Evolutionary conservation across 495 filamentous ascomycete genomes (phyloP).

Genomic region (Eremomyces bilateralis): DNA sequence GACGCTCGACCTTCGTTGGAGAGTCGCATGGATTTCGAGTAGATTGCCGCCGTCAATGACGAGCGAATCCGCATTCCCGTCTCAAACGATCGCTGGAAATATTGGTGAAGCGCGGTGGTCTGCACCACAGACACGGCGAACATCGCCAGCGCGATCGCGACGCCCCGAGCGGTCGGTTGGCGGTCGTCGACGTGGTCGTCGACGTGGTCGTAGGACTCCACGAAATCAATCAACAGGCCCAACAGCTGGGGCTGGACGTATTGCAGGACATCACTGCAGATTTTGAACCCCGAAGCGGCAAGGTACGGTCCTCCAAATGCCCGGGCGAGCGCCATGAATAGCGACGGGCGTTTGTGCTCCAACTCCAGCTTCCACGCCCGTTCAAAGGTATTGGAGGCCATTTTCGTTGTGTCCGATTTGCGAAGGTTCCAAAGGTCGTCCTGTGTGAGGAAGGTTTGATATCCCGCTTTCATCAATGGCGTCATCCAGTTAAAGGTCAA

Average conservation of each 20-base stretch:
- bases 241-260: conserved; percentile 88
- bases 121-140: conserved; percentile 70
- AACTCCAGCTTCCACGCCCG: conserved; percentile 60
- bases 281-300: conserved; percentile 62
- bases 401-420: conserved; percentile 51
- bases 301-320: conserved; percentile 72
- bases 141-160: conserved; percentile 80
- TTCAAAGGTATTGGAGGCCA: conserved; percentile 43
- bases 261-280: conserved; percentile 56
- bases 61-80: conserved; percentile 94
- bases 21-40: conserved; percentile 68
- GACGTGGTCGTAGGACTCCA: conserved; percentile 53
- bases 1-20: conserved; percentile 81
- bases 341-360: conserved; percentile 47
- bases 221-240: conserved; percentile 63
- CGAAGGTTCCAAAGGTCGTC: conserved; percentile 93
- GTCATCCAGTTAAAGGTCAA: conserved; percentile 99
- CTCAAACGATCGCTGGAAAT: conserved; percentile 87
- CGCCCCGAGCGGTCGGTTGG: conserved; percentile 65
- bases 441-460: conserved; percentile 78
- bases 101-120: conserved; percentile 70
- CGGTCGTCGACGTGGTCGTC: conserved; percentile 38
- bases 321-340: conserved; percentile 83
- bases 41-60: conserved; percentile 72
- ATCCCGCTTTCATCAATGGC: conserved; percentile 87